phyloP scores from a whole-genome alignment of 1,139 yeast species.

The Saccharomycopsis crataegensis region DNA sequence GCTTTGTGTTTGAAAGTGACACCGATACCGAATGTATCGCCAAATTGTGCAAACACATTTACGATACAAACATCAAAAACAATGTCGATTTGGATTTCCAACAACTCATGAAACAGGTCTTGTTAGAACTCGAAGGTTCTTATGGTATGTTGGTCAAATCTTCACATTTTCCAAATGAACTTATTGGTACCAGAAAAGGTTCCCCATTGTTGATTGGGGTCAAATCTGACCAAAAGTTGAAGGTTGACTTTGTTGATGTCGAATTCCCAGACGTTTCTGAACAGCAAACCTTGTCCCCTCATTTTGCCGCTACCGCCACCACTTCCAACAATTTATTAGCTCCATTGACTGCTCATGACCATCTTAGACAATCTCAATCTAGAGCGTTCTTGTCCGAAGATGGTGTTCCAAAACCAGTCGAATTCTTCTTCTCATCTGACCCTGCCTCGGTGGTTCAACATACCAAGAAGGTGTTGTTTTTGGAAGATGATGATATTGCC shows the following conservation, averaged over 20 bases:
- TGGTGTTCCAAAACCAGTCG: constrained; percentile 89
- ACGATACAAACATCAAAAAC: constrained; percentile 65
- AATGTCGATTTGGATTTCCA: constrained; percentile 76
- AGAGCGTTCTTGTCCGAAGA: constrained; percentile 90
- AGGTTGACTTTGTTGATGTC: constrained; percentile 97
- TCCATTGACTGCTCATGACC: constrained; percentile 40
- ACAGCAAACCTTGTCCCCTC: constrained; percentile 27
- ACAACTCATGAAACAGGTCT: constrained; percentile 86
- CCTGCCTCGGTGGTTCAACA: constrained; percentile 97
- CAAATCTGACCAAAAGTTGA: constrained; percentile 87
- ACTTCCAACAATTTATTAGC: constrained; percentile 21
- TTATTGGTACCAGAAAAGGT: constrained; percentile 96
- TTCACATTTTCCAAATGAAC: constrained; percentile 88
- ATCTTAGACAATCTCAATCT: constrained; percentile 80
- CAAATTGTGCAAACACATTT: constrained; percentile 84
- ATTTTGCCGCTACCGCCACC: constrained; percentile 17
- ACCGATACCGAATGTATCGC: constrained; percentile 99
- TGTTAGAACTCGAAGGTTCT: constrained; percentile 93
- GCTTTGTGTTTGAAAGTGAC: constrained; percentile 79
- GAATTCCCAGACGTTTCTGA: constrained; percentile 70
- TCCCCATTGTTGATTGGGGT: constrained; percentile 97
- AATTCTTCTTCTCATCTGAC: constrained; percentile 93
- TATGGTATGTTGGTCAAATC: constrained; percentile 94
- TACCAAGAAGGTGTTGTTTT: constrained; percentile 91
- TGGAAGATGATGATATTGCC: constrained; percentile 98